Percentiles rank a stretch among this genome's conserved stretches.
Evolutionary conservation across 768 basidiomycete genomes (phyloP).

Genomic region (Calocybe gangraenosa): DNA sequence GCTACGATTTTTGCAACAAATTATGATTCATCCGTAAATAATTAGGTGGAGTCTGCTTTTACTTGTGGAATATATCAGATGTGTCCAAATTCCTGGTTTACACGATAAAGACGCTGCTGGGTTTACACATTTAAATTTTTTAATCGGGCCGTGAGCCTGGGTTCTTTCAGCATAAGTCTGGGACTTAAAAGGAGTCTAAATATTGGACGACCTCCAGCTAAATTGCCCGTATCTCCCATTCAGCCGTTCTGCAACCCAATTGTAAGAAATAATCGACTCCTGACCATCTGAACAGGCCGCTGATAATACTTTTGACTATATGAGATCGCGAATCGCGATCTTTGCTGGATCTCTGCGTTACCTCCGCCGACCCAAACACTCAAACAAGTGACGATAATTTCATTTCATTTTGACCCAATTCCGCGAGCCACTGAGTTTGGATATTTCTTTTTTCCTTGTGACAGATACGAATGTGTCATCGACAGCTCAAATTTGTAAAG

Average conservation of each 20-base stretch:
- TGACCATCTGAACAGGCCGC: slow-evolving; percentile 17
- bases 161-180: slow-evolving; percentile 8
- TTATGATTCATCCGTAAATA: background rate
- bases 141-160: slow-evolving; percentile 19
- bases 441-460: slow-evolving; percentile 6
- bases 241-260: background rate
- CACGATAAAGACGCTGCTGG: slow-evolving; percentile 5
- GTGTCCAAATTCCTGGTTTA: slow-evolving; percentile 6
- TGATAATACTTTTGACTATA: slow-evolving; percentile 25
- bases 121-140: slow-evolving; percentile 3
- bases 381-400: slow-evolving; percentile 22
- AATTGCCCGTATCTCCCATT: slow-evolving; percentile 4
- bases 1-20: too few species aligned
- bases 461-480: slow-evolving; percentile 55
- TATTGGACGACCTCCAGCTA: background rate
- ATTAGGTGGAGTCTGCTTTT: background rate
- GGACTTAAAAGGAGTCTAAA: slow-evolving; percentile 22
- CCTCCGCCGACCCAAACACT: slow-evolving; percentile 45
- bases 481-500: slow-evolving; percentile 49
- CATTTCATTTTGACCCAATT: slow-evolving; percentile 16
- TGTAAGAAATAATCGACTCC: slow-evolving; percentile 7
- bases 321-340: slow-evolving; percentile 34
- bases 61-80: background rate
- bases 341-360: slow-evolving; percentile 33
- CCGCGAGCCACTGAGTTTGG: slow-evolving; percentile 22